Evolutionary conservation across 2,329 filamentous ascomycete species (phyloP).

Genomic region (Verticillium dahliae): DNA sequence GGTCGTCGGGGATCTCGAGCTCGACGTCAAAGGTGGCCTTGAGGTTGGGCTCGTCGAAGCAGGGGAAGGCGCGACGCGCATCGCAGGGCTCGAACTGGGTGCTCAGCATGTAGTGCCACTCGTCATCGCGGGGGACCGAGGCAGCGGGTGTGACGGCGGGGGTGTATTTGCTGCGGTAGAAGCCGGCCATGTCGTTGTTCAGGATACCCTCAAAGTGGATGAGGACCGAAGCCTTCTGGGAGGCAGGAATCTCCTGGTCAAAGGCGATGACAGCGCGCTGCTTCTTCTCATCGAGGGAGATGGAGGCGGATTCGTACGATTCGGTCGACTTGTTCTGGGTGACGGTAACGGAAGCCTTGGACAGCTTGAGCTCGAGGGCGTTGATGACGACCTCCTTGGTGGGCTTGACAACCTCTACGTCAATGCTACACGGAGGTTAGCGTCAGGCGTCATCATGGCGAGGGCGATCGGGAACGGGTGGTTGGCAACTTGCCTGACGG

Average conservation of each 20-base stretch:
- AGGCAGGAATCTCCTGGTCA: constrained; percentile 59
- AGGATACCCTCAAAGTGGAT: constrained; percentile 75
- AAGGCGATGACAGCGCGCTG: constrained; percentile 81
- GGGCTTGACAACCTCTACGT: constrained; percentile 62
- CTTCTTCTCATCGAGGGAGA: constrained; percentile 75
- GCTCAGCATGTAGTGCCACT: constrained; percentile 73
- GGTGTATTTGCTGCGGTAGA: constrained; percentile 93
- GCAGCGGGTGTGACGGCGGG: constrained; percentile 63
- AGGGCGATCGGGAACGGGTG: neutral
- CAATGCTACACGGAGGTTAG: constrained; percentile 48
- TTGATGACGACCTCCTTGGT: constrained; percentile 80
- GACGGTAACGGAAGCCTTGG: constrained; percentile 53
- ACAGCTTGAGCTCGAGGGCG: constrained; percentile 73
- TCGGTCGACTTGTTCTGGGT: constrained; percentile 52
- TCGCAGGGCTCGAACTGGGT: constrained; percentile 98
- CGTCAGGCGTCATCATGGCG: neutral
- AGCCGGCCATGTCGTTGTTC: constrained; percentile 88
- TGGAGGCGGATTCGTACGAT: constrained; percentile 54
- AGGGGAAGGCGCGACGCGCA: constrained; percentile 89
- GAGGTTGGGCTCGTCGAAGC: constrained; percentile 95
- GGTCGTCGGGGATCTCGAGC: constrained; percentile 83
- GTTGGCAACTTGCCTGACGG: constrained; percentile 46
- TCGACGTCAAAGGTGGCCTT: constrained; percentile 95
- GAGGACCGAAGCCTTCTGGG: constrained; percentile 58
- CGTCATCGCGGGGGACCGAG: constrained; percentile 69